Evolutionary conservation across 805 yeast species (phyloP).

Genomic region (Ogataea pignaliae): DNA sequence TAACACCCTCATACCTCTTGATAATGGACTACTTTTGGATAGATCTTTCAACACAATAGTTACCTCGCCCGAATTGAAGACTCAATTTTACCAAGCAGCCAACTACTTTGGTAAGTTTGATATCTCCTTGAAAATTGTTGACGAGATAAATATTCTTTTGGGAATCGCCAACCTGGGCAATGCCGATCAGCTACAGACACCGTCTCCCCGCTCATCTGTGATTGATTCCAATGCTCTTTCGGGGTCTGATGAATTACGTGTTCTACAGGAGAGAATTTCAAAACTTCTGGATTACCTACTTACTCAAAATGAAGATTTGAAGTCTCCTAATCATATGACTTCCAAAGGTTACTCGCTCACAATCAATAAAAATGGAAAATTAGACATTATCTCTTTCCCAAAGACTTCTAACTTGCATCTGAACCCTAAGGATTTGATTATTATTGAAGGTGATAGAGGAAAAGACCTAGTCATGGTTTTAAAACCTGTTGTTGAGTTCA

Average conservation of each 20-base stretch:
- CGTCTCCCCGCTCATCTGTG: conserved; percentile 16
- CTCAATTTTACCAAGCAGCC: conserved; percentile 42
- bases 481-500: conserved; percentile 57
- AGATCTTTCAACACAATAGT: conserved; percentile 46
- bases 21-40: conserved; percentile 57
- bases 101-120: conserved; percentile 52
- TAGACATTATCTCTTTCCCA: conserved; percentile 67
- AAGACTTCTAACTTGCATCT: conserved; percentile 57
- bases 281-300: conserved; percentile 36
- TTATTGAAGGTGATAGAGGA: conserved; percentile 82
- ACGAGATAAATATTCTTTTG: conserved; percentile 28
- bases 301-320: conserved; percentile 42
- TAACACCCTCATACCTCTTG: conserved; percentile 34
- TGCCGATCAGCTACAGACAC: conserved; percentile 5
- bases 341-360: conserved; percentile 34
- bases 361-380: conserved; percentile 37
- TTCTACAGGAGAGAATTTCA: conserved; percentile 22
- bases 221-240: conserved; percentile 6
- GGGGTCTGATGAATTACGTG: conserved; percentile 3
- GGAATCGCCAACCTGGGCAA: conserved; percentile 6
- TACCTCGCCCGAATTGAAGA: conserved; percentile 54
- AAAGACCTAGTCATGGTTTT: conserved; percentile 72
- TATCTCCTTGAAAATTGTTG: conserved; percentile 35
- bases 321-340: conserved; percentile 26
- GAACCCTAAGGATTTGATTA: conserved; percentile 60